Conservation (phyloP, 805 yeast species). For the Starmerella asiatica region DNA sequence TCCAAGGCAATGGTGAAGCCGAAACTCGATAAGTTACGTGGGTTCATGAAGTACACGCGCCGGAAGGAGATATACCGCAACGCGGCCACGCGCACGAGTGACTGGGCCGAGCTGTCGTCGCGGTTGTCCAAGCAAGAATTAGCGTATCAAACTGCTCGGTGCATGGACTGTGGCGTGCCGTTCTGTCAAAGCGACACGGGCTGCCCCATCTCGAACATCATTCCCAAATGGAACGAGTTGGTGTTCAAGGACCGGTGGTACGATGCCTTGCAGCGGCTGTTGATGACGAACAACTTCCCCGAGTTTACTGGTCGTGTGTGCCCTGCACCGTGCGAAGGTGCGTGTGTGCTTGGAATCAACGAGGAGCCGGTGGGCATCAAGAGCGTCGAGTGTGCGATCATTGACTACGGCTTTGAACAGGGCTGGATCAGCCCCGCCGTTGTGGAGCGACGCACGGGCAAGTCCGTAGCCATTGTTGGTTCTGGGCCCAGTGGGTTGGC, state of each 20-base stretch:
- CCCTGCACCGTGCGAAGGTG: slow-evolving; percentile 99
- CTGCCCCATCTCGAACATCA: slow-evolving; percentile 91
- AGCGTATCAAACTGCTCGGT: slow-evolving; percentile 84
- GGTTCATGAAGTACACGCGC: slow-evolving; percentile 87
- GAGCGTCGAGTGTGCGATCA: slow-evolving; percentile 88
- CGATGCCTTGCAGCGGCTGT: slow-evolving; percentile 77
- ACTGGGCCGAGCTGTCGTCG: slow-evolving; percentile 82
- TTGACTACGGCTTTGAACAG: slow-evolving; percentile 89
- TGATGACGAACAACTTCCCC: slow-evolving; percentile 97
- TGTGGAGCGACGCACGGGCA: slow-evolving; percentile 72
- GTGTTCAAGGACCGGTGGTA: slow-evolving; percentile 91
- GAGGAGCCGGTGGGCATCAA: slow-evolving; percentile 95
- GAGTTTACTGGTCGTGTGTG: slow-evolving; percentile 97
- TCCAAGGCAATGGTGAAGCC: slow-evolving; percentile 42
- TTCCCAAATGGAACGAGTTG: slow-evolving; percentile 96
- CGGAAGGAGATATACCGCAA: slow-evolving; percentile 76
- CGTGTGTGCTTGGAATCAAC: slow-evolving; percentile 83
- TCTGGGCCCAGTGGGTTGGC: slow-evolving; percentile 98
- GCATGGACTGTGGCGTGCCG: slow-evolving; percentile 99
- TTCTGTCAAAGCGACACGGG: slow-evolving; percentile 97
- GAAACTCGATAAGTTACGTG: slow-evolving; percentile 67
- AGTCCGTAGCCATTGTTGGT: slow-evolving; percentile 73
- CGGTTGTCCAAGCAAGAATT: slow-evolving; percentile 77
- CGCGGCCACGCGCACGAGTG: slow-evolving; percentile 60
- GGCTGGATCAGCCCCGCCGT: slow-evolving; percentile 89